These are phyloP conservation scores for Mycena kentingensis DNA, from an alignment of 768 basidiomycete species.

Conservation along the genomic window DNA sequence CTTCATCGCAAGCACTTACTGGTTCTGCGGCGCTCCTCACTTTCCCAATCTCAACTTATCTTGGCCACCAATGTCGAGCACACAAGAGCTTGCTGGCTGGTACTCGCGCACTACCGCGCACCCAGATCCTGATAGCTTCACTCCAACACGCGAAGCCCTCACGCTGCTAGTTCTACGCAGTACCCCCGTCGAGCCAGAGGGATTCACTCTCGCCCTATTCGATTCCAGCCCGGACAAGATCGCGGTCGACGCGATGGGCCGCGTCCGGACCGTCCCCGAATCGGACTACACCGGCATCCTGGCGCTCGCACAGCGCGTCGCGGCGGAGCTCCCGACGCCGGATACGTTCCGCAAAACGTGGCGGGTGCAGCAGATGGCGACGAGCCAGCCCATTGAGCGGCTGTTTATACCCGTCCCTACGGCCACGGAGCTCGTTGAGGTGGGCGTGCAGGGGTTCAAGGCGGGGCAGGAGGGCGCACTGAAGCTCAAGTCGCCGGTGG, in stretches of 20 bases:
- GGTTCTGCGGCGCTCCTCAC: too few relatives aligned
- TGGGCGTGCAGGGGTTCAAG: conserved; percentile 39
- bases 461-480: conserved; percentile 30
- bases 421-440: conserved; percentile 28
- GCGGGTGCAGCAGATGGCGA: conserved; percentile 32
- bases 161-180: conserved; percentile 36
- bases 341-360: conserved; percentile 38
- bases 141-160: conserved; percentile 30
- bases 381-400: conserved; percentile 38
- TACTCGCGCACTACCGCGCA: conserved; percentile 30
- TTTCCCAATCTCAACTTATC: too few relatives aligned
- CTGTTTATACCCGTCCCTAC: conserved; percentile 29
- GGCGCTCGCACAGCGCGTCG: conserved; percentile 23
- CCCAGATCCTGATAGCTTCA: conserved; percentile 29
- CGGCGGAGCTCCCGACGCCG: conserved; percentile 29
- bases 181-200: conserved; percentile 35
- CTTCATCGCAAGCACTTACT: too few relatives aligned
- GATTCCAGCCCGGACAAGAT: conserved; percentile 20
- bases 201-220: conserved; percentile 41
- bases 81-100: too few relatives aligned
- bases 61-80: too few relatives aligned
- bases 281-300: conserved; percentile 32
- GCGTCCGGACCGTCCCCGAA: conserved; percentile 28
- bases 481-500: conserved; percentile 32
- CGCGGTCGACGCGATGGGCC: conserved; percentile 36